These are phyloP conservation scores for Mycena galopus DNA, from an alignment of 768 basidiomycete genomes.

Conservation along the genomic window DNA sequence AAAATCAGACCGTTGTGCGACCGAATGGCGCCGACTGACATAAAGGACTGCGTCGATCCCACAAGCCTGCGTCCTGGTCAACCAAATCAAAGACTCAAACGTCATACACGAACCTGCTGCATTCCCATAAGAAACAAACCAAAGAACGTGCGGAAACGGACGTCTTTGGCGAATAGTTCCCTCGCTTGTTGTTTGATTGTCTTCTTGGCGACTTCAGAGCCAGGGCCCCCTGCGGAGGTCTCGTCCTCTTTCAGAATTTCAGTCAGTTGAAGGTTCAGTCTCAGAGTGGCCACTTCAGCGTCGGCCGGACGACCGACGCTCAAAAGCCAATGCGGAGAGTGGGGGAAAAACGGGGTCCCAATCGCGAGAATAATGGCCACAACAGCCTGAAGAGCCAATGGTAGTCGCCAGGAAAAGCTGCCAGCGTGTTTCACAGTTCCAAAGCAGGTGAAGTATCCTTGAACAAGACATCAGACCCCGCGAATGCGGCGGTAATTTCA, in stretches of 20 bases:
- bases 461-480: not conserved
- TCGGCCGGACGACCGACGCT: constrained; percentile 51
- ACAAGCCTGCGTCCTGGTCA: constrained; percentile 43
- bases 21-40: constrained; percentile 29
- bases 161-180: constrained; percentile 44
- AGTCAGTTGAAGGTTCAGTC: constrained; percentile 45
- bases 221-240: not conserved
- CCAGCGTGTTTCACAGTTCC: constrained; percentile 47
- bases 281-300: constrained; percentile 44
- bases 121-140: constrained; percentile 60
- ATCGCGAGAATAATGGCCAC: constrained; percentile 46
- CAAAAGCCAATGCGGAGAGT: constrained; percentile 58
- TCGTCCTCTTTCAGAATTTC: constrained; percentile 40
- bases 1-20: not conserved
- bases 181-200: constrained; percentile 34
- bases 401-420: constrained; percentile 54
- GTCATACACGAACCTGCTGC: constrained; percentile 49
- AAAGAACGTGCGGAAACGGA: constrained; percentile 50
- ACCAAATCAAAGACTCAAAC: not conserved
- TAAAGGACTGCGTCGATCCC: constrained; percentile 52
- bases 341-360: constrained; percentile 48
- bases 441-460: constrained; percentile 56
- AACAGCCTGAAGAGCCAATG: constrained; percentile 50
- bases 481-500: not conserved
- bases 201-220: constrained; percentile 9